A percentile compares a stretch with the other conserved stretches of the same genome.
Evolutionary conservation across 164 flowering plant genomes (phyloP).

Genomic region (Sedum album): DNA sequence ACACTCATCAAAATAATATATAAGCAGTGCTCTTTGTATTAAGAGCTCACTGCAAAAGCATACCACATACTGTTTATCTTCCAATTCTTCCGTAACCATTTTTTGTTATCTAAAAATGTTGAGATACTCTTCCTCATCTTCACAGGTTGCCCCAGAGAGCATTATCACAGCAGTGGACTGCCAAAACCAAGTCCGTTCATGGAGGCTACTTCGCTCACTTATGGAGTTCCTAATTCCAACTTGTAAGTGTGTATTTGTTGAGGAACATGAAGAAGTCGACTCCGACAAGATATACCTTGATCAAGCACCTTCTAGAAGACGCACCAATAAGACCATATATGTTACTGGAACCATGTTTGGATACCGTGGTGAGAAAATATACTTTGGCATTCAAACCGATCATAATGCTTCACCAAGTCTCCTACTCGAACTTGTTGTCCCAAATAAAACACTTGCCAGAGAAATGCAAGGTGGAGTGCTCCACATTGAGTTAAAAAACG

Average conservation of each 20-base stretch:
- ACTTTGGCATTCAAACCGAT: constrained; percentile 40
- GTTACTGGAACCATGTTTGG: constrained; percentile 50
- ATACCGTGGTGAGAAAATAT: constrained; percentile 38
- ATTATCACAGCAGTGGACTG: constrained; percentile 46
- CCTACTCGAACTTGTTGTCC: constrained; percentile 47
- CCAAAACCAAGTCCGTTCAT: constrained; percentile 62
- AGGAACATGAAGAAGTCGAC: constrained; percentile 13
- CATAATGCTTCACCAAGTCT: constrained; percentile 31
- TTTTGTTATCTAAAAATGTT: background rate
- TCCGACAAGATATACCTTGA: background rate
- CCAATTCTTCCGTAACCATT: background rate
- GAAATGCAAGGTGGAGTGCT: constrained; percentile 53
- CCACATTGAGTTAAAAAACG: constrained; percentile 36
- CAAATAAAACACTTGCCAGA: constrained; percentile 35
- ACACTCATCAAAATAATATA: background rate
- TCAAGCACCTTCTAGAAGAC: background rate
- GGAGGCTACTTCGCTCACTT: constrained; percentile 57
- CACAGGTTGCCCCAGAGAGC: constrained; percentile 7
- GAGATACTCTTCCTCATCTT: constrained; percentile 2
- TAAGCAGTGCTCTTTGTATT: background rate
- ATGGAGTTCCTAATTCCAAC: constrained; percentile 37
- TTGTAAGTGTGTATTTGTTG: constrained; percentile 29
- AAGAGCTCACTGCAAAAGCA: background rate
- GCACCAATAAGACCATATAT: background rate
- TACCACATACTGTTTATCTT: background rate